Conservation (phyloP, 352 stramenopile genomes). For the Phytopythium kandeliae region DNA sequence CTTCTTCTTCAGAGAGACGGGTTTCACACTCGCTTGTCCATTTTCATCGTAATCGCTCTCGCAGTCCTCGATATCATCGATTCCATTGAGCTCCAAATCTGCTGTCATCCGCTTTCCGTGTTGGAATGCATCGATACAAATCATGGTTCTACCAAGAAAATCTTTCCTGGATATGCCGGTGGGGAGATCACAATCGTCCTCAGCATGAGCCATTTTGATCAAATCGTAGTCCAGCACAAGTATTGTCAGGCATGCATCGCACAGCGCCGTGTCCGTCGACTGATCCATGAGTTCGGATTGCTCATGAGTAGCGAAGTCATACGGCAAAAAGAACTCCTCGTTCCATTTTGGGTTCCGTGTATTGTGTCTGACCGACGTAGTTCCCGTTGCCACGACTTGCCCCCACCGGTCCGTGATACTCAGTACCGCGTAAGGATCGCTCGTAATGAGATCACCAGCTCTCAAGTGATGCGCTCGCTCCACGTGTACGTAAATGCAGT, state of each 20-base stretch:
- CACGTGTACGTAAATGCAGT: slow-evolving; percentile 54
- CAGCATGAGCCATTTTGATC: background rate
- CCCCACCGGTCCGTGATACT: slow-evolving; percentile 18
- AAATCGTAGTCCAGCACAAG: slow-evolving; percentile 4
- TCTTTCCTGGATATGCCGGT: slow-evolving; percentile 11
- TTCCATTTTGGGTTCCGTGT: slow-evolving; percentile 64
- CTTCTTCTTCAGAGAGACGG: background rate
- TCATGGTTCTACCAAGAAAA: slow-evolving; percentile 36
- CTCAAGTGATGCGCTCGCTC: slow-evolving; percentile 41
- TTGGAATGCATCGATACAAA: slow-evolving; percentile 34
- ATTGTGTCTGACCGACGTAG: slow-evolving; percentile 45
- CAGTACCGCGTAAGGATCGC: slow-evolving; percentile 55
- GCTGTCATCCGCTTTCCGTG: slow-evolving; percentile 34
- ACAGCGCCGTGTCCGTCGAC: background rate
- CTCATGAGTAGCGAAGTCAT: slow-evolving; percentile 30
- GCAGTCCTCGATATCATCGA: slow-evolving; percentile 16
- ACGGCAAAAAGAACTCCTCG: slow-evolving; percentile 62
- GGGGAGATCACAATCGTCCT: slow-evolving; percentile 1
- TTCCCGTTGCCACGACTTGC: slow-evolving; percentile 27
- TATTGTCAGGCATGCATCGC: background rate
- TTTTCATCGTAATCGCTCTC: slow-evolving; percentile 18
- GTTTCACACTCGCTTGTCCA: slow-evolving; percentile 14
- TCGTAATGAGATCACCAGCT: slow-evolving; percentile 46
- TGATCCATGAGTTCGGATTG: slow-evolving; percentile 1
- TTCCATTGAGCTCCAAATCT: slow-evolving; percentile 31